A percentile compares a stretch with the other conserved stretches of the same genome.
These are phyloP conservation scores for Pyrenochaeta sp. DNA, from an alignment of 2,329 filamentous ascomycete species.

Conservation along the genomic window DNA sequence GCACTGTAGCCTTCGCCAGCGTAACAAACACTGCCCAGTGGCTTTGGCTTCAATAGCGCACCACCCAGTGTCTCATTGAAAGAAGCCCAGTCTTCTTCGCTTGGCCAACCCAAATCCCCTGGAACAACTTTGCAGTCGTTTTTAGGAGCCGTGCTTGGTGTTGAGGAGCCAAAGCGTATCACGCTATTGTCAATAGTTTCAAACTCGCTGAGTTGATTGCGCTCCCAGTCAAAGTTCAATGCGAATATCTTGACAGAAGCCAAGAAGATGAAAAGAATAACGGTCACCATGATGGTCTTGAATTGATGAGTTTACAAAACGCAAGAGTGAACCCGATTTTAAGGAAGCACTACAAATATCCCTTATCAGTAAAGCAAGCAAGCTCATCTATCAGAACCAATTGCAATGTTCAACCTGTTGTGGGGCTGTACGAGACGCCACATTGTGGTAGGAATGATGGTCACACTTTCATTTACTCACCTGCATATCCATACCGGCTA, in stretches of 20 bases:
- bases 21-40: constrained; percentile 34
- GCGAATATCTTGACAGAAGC: constrained; percentile 3
- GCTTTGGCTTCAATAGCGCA: constrained; percentile 29
- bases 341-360: no score
- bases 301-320: no score
- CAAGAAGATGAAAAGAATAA: no score
- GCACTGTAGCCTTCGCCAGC: constrained; percentile 26
- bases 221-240: constrained; percentile 36
- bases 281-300: no score
- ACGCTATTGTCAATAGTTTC: constrained; percentile 24
- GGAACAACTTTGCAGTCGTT: constrained; percentile 28
- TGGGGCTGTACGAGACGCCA: not conserved
- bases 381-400: not conserved
- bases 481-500: constrained; percentile 8
- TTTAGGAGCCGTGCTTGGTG: not conserved
- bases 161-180: constrained; percentile 20
- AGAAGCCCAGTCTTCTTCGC: constrained; percentile 25
- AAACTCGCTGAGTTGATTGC: constrained; percentile 27
- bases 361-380: no score
- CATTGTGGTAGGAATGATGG: not conserved
- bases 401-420: not conserved
- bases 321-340: not conserved
- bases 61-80: constrained; percentile 36
- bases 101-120: constrained; percentile 31
- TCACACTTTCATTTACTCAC: constrained; percentile 1